Conservation (phyloP, 192 early-diverging fungal genomes). For the Blastocladiella britannica region DNA sequence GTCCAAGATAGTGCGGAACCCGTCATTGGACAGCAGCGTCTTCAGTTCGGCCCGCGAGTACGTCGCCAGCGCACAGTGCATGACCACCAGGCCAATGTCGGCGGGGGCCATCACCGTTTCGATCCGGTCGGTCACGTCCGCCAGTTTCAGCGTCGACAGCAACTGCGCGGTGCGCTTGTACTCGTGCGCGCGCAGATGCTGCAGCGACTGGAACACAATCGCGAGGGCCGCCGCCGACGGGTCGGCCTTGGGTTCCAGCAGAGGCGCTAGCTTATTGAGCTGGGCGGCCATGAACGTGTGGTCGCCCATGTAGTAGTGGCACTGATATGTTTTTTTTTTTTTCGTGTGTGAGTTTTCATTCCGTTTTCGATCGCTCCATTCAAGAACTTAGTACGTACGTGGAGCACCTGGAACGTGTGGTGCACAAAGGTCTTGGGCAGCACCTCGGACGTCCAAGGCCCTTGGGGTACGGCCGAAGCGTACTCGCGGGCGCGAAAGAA, state of each 20-base stretch:
- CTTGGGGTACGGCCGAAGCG: constrained; percentile 42
- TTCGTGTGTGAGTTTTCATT: too few species aligned
- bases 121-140: not conserved
- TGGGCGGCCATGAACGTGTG: constrained; percentile 40
- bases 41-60: constrained; percentile 53
- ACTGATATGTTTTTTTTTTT: too few species aligned
- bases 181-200: constrained; percentile 18
- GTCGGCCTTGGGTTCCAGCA: too few species aligned
- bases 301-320: too few species aligned
- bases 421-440: constrained; percentile 38
- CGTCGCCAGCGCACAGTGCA: constrained; percentile 53
- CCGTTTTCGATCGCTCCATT: too few species aligned
- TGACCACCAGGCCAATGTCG: constrained; percentile 65
- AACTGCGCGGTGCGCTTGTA: constrained; percentile 9
- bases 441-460: constrained; percentile 58
- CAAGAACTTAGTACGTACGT: too few species aligned
- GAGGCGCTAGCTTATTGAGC: too few species aligned
- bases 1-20: constrained; percentile 59
- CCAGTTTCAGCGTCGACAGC: constrained; percentile 2
- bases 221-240: constrained; percentile 38
- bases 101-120: constrained; percentile 40
- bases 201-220: constrained; percentile 25
- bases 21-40: constrained; percentile 46
- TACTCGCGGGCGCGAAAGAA: constrained; percentile 58
- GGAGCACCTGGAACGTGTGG: not conserved